Percentiles rank a stretch among this genome's conserved stretches.
These are phyloP conservation scores for Cryphonectria radicalis DNA, from an alignment of 2,329 filamentous ascomycete species.

Conservation along the genomic window DNA sequence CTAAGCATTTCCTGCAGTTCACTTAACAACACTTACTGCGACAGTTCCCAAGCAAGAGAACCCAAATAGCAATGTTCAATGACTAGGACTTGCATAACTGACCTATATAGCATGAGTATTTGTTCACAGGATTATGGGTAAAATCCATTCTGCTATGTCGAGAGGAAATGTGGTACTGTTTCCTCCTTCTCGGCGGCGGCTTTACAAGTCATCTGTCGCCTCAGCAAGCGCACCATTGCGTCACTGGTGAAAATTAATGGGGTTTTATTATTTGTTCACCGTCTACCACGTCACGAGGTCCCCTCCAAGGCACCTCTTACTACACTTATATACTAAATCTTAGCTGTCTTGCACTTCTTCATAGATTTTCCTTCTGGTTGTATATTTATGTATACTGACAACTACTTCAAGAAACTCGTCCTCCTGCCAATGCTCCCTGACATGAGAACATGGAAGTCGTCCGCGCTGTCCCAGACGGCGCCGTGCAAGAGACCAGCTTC, in stretches of 20 bases:
- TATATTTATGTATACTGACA: background rate
- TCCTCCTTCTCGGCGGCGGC: background rate
- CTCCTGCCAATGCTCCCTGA: background rate
- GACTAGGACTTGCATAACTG: background rate
- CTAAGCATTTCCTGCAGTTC: background rate
- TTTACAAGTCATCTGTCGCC: background rate
- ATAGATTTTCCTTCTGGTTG: background rate
- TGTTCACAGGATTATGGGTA: too few species aligned
- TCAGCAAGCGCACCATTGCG: slow-evolving; percentile 3
- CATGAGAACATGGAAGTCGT: slow-evolving; percentile 17
- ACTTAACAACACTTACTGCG: too few species aligned
- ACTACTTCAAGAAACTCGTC: too few species aligned
- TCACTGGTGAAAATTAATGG: slow-evolving; percentile 1
- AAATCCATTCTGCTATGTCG: too few species aligned
- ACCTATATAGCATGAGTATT: too few species aligned
- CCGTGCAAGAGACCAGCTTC: slow-evolving; percentile 33
- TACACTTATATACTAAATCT: background rate
- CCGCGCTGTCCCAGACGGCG: slow-evolving; percentile 22
- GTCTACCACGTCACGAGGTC: background rate
- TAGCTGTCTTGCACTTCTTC: background rate
- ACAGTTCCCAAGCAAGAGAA: background rate
- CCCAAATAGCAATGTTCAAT: background rate
- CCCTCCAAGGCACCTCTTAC: background rate
- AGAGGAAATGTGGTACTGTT: background rate
- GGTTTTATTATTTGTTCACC: background rate